Evolutionary conservation across 2,329 filamentous ascomycete genomes (phyloP).

Genomic region (Penicillium sp.): DNA sequence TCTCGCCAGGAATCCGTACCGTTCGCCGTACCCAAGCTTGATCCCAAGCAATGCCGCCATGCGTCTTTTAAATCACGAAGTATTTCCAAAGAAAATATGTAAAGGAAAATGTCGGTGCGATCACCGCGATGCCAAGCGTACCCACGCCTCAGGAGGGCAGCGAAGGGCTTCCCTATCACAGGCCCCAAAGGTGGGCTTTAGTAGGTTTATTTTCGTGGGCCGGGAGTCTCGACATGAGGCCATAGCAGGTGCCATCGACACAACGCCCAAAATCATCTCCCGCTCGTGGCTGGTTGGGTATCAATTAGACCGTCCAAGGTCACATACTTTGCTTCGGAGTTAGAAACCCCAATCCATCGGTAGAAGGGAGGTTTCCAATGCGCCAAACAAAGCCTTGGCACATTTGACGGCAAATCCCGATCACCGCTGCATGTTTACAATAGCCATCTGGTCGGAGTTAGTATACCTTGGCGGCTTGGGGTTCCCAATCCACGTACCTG

Average conservation of each 20-base stretch:
- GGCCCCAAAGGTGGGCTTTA: neutral
- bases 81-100: constrained; percentile 25
- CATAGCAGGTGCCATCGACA: neutral
- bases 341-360: neutral
- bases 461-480: neutral
- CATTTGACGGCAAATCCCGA: neutral
- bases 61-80: constrained; percentile 30
- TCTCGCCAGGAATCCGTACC: constrained; percentile 22
- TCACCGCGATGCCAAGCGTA: neutral
- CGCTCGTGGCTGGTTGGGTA: neutral
- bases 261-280: neutral
- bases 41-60: constrained; percentile 27
- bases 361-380: neutral
- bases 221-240: neutral
- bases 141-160: neutral
- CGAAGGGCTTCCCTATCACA: neutral
- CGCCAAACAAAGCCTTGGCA: neutral
- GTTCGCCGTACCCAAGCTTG: constrained; percentile 25
- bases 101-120: constrained; percentile 4
- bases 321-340: neutral
- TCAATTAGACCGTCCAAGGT: neutral
- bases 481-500: constrained; percentile 37
- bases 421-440: constrained; percentile 40
- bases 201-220: neutral
- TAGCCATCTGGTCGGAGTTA: constrained; percentile 31